Conservation (phyloP, 352 stramenopile species). For the Phytophthora megakarya region DNA sequence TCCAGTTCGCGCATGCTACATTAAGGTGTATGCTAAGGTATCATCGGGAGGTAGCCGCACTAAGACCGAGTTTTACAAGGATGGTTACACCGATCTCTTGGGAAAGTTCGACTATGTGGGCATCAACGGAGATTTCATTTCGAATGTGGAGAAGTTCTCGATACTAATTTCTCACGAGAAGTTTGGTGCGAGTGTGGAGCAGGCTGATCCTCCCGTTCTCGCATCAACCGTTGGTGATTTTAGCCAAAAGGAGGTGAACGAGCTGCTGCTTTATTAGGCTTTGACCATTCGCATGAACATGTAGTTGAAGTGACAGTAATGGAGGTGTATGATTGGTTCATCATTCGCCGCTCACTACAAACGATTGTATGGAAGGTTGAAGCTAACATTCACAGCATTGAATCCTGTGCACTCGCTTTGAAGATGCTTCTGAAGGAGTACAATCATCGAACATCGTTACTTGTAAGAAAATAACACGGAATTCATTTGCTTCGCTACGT, state of each 20-base stretch:
- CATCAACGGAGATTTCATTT: constrained; percentile 86
- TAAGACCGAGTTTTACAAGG: constrained; percentile 73
- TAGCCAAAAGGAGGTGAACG: constrained; percentile 25
- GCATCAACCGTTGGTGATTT: constrained; percentile 40
- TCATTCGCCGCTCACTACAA: no score
- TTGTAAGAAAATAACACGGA: not conserved
- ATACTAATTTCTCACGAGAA: constrained; percentile 54
- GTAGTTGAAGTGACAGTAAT: not conserved
- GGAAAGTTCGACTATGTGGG: constrained; percentile 77
- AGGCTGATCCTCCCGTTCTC: constrained; percentile 49
- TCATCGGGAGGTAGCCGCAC: constrained; percentile 7
- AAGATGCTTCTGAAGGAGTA: not conserved
- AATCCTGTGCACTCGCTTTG: no score
- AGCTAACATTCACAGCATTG: no score
- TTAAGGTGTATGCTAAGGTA: constrained; percentile 72
- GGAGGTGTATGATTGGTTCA: not conserved
- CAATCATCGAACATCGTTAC: not conserved
- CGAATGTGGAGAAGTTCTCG: constrained; percentile 69
- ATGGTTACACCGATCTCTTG: constrained; percentile 80
- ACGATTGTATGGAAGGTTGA: no score
- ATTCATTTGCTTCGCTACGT: not conserved
- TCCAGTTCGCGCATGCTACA: constrained; percentile 58
- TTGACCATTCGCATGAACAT: not conserved
- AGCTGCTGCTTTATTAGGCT: constrained; percentile 41
- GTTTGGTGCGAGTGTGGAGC: constrained; percentile 49